Evolutionary conservation across 495 filamentous ascomycete genomes (phyloP).

Genomic region (Xylaria sp.): DNA sequence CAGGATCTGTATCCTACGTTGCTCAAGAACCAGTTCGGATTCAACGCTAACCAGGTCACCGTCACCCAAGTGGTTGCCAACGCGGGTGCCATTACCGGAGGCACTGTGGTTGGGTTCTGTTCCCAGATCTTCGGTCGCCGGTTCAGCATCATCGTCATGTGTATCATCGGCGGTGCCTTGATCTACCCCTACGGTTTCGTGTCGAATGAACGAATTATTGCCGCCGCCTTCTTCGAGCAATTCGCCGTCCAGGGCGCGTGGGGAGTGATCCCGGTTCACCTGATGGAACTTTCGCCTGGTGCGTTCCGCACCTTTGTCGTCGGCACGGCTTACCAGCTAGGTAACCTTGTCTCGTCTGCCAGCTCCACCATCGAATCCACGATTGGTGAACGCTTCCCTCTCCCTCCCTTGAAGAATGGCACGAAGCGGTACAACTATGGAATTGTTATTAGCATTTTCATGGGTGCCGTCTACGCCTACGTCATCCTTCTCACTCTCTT

Average conservation of each 20-base stretch:
- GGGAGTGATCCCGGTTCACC: slow-evolving; percentile 84
- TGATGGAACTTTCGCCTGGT: slow-evolving; percentile 86
- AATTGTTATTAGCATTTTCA: slow-evolving; percentile 90
- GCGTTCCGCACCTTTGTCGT: slow-evolving; percentile 85
- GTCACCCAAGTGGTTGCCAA: slow-evolving; percentile 87
- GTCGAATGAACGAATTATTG: slow-evolving; percentile 66
- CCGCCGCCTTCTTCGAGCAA: slow-evolving; percentile 89
- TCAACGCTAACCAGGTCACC: slow-evolving; percentile 73
- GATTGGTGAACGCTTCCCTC: slow-evolving; percentile 80
- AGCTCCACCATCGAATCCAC: slow-evolving; percentile 84
- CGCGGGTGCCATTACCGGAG: slow-evolving; percentile 79
- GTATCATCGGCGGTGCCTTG: slow-evolving; percentile 76
- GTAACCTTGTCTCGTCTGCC: slow-evolving; percentile 82
- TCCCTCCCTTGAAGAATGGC: slow-evolving; percentile 60
- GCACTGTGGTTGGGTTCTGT: slow-evolving; percentile 77
- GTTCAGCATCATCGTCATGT: slow-evolving; percentile 80
- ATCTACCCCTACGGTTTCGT: slow-evolving; percentile 84
- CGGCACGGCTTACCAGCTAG: slow-evolving; percentile 83
- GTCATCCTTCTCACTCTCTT: slow-evolving; percentile 75
- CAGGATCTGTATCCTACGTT: slow-evolving; percentile 93
- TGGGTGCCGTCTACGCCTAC: slow-evolving; percentile 90
- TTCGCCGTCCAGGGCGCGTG: slow-evolving; percentile 89
- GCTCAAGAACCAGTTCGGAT: slow-evolving; percentile 77
- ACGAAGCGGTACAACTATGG: slow-evolving; percentile 77
- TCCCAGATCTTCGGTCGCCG: slow-evolving; percentile 84